Conservation (phyloP, 108 stramenopile genomes). For the Seminavis robusta region DNA sequence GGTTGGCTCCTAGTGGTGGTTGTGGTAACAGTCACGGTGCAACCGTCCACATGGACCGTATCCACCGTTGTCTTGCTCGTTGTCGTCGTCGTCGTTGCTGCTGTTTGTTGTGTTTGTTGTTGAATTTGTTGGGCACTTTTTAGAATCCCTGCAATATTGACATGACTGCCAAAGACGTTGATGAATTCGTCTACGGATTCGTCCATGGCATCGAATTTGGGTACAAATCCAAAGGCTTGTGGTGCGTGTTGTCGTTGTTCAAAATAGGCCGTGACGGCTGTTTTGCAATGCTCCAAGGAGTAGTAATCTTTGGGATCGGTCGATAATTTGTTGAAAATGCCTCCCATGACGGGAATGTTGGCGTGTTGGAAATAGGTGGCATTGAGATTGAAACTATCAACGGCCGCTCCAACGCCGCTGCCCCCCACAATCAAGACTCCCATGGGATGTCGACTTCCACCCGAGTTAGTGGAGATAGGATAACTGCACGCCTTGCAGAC, state of each 20-base stretch:
- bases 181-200: constrained; percentile 44
- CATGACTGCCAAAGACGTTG: constrained; percentile 47
- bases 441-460: constrained; percentile 29
- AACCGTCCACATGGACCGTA: too few species aligned
- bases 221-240: constrained; percentile 77
- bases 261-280: constrained; percentile 74
- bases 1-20: too few species aligned
- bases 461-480: constrained; percentile 14
- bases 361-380: constrained; percentile 81
- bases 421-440: constrained; percentile 72
- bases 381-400: constrained; percentile 96
- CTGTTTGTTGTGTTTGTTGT: too few species aligned
- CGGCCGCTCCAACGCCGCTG: constrained; percentile 90
- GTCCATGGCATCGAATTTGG: constrained; percentile 35
- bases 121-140: constrained; percentile 36
- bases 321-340: constrained; percentile 84
- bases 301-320: constrained; percentile 76
- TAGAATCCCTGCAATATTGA: constrained; percentile 49
- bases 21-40: too few species aligned
- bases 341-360: constrained; percentile 80
- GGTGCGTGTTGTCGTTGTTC: constrained; percentile 22
- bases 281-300: constrained; percentile 74
- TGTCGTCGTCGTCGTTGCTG: constrained; percentile 11
- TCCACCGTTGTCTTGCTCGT: constrained; percentile 1
- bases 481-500: constrained; percentile 65